Evolutionary conservation across 768 basidiomycete species (phyloP), one percentile per base, ranked within the genome.

Genomic region (Collybia mongolica): DNA sequence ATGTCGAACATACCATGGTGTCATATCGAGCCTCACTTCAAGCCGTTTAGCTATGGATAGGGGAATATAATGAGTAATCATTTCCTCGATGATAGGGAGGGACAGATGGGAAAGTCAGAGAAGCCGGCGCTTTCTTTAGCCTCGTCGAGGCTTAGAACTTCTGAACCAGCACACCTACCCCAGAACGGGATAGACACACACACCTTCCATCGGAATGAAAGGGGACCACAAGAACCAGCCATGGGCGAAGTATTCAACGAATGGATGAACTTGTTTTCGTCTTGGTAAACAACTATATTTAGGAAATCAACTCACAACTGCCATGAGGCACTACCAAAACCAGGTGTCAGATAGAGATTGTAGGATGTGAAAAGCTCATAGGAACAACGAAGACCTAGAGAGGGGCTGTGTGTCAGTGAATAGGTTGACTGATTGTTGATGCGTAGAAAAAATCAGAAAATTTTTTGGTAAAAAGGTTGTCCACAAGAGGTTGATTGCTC

Each of bases 181-280:
- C 83, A 84, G 71, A 71, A 84, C 83, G 80, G 67, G 55, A 61
- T 38, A 62, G 49, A 58, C 53, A 56, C 61, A 69, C 69, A 70
- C 66, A 29, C 65, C 72, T 65, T 67, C 47, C 60, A 54, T 54
- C 51, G 28, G 11, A 32, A 32, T 58, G 51, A 65, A 60, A 67
- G 70, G 71, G 65, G 72, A 68, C 67, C 60, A 55, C 46, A 56
- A 57, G 51, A 58, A 59, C 61, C 63, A 58, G 66, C 60, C 63
- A 61, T 54, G 54, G 63, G 55, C 64, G 64, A 68, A 71, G 70
- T 66, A 67, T 72, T 87, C 86, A 86, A 88, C 75, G 85, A 88
- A 88, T 87, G 86, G 86, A 88, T 87, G 79, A 88, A 86, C 85
- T 88, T 80, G 67, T 70, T 87, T 84, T 87, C 84, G 73, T 86